Evolutionary conservation across 805 yeast species (phyloP).

Genomic region (Ogataea pini): DNA sequence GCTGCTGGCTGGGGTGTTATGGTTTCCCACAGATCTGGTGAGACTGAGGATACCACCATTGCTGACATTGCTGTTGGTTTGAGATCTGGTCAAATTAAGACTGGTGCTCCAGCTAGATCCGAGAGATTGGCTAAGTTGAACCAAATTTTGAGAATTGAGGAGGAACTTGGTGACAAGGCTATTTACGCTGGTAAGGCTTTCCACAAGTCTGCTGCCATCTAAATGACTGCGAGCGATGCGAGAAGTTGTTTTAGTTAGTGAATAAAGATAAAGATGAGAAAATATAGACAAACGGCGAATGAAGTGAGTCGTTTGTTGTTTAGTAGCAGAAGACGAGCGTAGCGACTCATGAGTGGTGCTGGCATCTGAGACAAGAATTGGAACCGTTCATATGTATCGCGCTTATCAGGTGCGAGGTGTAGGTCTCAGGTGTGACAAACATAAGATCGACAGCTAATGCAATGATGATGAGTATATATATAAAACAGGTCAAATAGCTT

Average conservation of each 20-base stretch:
- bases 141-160: slow-evolving; percentile 98
- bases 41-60: slow-evolving; percentile 97
- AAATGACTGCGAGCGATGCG: slow-evolving; percentile 10
- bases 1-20: slow-evolving; percentile 99
- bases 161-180: slow-evolving; percentile 97
- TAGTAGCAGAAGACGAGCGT: background rate
- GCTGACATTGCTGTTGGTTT: slow-evolving; percentile 98
- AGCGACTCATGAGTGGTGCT: background rate
- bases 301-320: background rate
- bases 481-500: too few relatives aligned
- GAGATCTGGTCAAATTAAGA: slow-evolving; percentile 98
- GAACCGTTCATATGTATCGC: too few relatives aligned
- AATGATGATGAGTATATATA: background rate
- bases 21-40: slow-evolving; percentile 99
- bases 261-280: background rate
- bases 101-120: slow-evolving; percentile 99
- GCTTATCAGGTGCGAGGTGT: background rate
- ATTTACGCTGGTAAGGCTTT: slow-evolving; percentile 91
- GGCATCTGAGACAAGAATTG: too few relatives aligned
- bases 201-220: slow-evolving; percentile 53
- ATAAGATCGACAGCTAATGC: background rate
- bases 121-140: slow-evolving; percentile 99
- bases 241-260: background rate
- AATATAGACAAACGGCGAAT: background rate
- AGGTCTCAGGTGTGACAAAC: too few relatives aligned